Evolutionary conservation across 164 flowering plant genomes (phyloP).

Genomic region (Vitis amurensis): DNA sequence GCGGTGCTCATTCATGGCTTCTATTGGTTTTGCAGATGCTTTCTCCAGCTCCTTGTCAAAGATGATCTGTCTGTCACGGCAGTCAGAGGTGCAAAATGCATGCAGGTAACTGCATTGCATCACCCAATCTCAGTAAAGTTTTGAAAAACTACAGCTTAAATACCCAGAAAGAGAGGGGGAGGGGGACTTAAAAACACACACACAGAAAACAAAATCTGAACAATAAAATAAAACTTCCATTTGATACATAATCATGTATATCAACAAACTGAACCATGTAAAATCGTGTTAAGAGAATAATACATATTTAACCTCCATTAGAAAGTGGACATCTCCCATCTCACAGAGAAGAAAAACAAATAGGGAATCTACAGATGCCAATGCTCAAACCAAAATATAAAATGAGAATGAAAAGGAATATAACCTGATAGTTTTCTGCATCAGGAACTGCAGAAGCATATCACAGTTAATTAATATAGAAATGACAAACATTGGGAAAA

Average conservation of each 20-base stretch:
- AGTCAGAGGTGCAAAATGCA: conserved; percentile 28
- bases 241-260: neutral
- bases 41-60: conserved; percentile 9
- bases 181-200: too few relatives aligned
- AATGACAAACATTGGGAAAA: too few relatives aligned
- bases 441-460: too few relatives aligned
- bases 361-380: too few relatives aligned
- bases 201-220: neutral
- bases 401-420: too few relatives aligned
- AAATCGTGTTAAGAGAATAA: neutral
- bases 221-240: neutral
- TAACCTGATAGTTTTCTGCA: too few relatives aligned
- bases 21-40: conserved; percentile 3
- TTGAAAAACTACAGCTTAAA: neutral
- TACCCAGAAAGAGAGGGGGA: neutral
- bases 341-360: too few relatives aligned
- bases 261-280: neutral
- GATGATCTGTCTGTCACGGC: conserved; percentile 22
- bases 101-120: conserved; percentile 25
- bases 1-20: neutral
- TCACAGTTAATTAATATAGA: too few relatives aligned
- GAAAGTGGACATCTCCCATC: neutral
- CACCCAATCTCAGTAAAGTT: neutral
- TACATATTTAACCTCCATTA: neutral
- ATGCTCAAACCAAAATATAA: too few relatives aligned